phyloP scores from a whole-genome alignment of 768 basidiomycete genomes.

The Leccinum olivaceopallidum region DNA sequence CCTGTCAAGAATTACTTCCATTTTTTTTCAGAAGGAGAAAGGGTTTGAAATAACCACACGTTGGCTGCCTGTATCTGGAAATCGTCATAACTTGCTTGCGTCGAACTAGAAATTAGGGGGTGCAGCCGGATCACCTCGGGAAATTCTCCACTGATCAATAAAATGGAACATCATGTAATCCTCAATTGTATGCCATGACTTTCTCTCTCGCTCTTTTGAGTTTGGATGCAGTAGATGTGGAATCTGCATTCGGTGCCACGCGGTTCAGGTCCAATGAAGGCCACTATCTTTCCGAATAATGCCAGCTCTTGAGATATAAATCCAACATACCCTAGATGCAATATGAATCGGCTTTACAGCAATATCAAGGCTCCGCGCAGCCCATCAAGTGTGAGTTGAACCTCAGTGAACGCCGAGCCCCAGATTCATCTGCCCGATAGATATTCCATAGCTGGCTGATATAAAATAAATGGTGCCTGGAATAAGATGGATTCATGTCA shows the following conservation, averaged over 20 bases:
- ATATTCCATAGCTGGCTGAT: background rate
- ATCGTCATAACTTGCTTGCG: background rate
- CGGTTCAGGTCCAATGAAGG: background rate
- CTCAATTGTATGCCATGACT: background rate
- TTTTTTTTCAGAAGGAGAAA: background rate
- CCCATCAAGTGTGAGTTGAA: background rate
- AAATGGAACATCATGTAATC: background rate
- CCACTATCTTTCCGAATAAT: background rate
- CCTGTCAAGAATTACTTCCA: background rate
- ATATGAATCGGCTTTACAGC: background rate
- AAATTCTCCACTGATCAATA: background rate
- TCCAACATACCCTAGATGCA: background rate
- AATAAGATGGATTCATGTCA: background rate
- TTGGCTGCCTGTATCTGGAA: background rate
- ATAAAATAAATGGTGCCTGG: background rate
- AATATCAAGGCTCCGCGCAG: background rate
- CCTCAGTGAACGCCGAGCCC: background rate
- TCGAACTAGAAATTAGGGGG: too few species aligned
- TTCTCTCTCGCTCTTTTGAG: background rate
- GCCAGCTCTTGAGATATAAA: background rate
- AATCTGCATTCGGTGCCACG: background rate
- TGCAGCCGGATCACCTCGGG: background rate
- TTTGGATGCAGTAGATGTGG: background rate
- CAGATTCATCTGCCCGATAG: background rate
- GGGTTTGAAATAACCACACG: background rate